Evolutionary conservation across 495 filamentous ascomycete genomes (phyloP).

Genomic region (Xylaria intraflava): DNA sequence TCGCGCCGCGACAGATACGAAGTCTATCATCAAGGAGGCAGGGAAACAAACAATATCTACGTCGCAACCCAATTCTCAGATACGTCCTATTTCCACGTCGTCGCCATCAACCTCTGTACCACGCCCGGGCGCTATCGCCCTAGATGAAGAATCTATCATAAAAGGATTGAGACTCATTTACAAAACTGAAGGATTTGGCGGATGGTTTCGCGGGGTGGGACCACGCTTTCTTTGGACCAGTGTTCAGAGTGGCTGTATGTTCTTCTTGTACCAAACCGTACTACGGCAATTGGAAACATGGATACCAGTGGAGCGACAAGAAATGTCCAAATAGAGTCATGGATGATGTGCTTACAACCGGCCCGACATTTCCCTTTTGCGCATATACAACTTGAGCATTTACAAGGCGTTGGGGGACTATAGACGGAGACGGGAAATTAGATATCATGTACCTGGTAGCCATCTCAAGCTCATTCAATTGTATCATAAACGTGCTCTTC

Average conservation of each 20-base stretch:
- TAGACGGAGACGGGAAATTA: constrained; percentile 10
- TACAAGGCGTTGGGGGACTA: constrained; percentile 9
- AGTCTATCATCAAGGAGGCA: constrained; percentile 14
- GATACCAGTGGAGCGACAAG: constrained; percentile 33
- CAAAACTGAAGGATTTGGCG: constrained; percentile 73
- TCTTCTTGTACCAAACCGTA: constrained; percentile 89
- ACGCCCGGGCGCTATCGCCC: constrained; percentile 62
- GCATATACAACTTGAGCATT: constrained; percentile 8
- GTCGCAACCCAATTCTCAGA: constrained; percentile 37
- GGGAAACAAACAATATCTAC: constrained; percentile 13
- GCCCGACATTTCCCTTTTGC: constrained; percentile 7
- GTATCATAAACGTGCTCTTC: not conserved
- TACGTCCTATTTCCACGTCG: constrained; percentile 74
- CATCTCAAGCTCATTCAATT: constrained; percentile 10
- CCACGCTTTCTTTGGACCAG: constrained; percentile 96
- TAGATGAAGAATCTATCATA: constrained; percentile 83
- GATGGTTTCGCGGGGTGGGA: constrained; percentile 93
- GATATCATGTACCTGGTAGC: constrained; percentile 11
- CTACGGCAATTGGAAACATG: constrained; percentile 63
- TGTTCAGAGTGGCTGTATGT: constrained; percentile 93
- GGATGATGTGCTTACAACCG: constrained; percentile 5
- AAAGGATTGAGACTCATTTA: constrained; percentile 84
- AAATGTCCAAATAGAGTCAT: constrained; percentile 12
- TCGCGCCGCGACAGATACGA: constrained; percentile 12
- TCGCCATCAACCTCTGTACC: constrained; percentile 73